Conservation (phyloP, 495 filamentous ascomycete species). For the Lasiosphaeria ovina region DNA sequence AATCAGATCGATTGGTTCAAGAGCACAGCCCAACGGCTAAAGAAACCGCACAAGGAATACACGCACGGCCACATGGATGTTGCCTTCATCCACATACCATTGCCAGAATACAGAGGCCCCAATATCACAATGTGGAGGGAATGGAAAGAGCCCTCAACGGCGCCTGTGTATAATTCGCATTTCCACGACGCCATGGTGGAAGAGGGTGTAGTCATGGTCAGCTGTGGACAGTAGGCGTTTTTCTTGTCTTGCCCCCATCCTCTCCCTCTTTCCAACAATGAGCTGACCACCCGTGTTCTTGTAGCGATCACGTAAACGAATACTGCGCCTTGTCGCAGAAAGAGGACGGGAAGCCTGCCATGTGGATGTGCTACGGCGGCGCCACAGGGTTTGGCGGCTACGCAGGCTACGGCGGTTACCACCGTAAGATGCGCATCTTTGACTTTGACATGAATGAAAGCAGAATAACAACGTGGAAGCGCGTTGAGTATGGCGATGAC, state of each 20-base stretch:
- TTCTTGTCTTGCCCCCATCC: neutral
- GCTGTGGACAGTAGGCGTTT: slow-evolving; percentile 77
- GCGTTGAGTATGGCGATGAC: slow-evolving; percentile 76
- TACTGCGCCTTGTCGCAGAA: slow-evolving; percentile 75
- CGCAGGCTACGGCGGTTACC: slow-evolving; percentile 81
- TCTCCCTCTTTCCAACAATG: neutral
- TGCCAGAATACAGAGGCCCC: slow-evolving; percentile 74
- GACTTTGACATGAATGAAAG: slow-evolving; percentile 90
- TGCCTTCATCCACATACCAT: slow-evolving; percentile 95
- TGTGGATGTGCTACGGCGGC: slow-evolving; percentile 99
- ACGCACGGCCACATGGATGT: slow-evolving; percentile 91
- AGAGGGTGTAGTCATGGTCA: slow-evolving; percentile 80
- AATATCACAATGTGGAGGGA: slow-evolving; percentile 55
- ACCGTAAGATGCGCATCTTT: slow-evolving; percentile 80
- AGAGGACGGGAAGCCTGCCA: slow-evolving; percentile 56
- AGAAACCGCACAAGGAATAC: slow-evolving; percentile 72
- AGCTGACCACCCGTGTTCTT: neutral
- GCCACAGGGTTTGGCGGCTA: slow-evolving; percentile 90
- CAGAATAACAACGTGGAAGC: slow-evolving; percentile 85
- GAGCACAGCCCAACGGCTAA: slow-evolving; percentile 65
- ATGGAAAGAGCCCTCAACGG: slow-evolving; percentile 76
- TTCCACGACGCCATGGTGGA: slow-evolving; percentile 85
- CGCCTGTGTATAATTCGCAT: slow-evolving; percentile 81
- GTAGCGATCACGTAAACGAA: slow-evolving; percentile 90
- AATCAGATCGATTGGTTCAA: slow-evolving; percentile 95